Conservation (phyloP, 305 asterid species). For the Andrographis paniculata region DNA sequence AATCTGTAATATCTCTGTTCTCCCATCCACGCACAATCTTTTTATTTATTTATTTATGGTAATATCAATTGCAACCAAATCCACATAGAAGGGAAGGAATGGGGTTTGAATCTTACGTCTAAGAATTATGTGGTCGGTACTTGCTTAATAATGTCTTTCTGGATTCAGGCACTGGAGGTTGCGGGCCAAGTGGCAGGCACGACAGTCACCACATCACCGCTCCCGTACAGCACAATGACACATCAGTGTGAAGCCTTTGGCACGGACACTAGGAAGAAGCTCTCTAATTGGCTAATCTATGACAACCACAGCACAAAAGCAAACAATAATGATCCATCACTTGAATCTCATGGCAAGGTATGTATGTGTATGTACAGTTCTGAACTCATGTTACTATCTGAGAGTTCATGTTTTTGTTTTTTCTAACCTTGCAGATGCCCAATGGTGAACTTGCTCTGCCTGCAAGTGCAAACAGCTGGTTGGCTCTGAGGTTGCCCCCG, state of each 20-base stretch:
- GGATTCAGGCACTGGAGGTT: conserved; percentile 94
- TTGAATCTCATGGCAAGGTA: conserved; percentile 30
- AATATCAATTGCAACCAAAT: too few relatives aligned
- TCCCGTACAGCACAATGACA: conserved; percentile 81
- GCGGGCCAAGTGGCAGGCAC: conserved; percentile 99
- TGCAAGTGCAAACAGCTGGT: conserved; percentile 42
- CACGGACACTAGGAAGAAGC: conserved; percentile 82
- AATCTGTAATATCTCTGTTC: conserved; percentile 50
- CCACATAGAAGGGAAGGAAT: too few relatives aligned
- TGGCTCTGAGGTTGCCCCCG: conserved; percentile 86
- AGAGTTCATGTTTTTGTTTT: too few relatives aligned
- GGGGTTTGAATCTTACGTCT: too few relatives aligned
- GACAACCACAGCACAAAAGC: conserved; percentile 36
- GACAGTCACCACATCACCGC: conserved; percentile 81
- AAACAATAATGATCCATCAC: too few relatives aligned
- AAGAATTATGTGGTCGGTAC: too few relatives aligned
- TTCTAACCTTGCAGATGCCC: conserved; percentile 29
- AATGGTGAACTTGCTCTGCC: conserved; percentile 26
- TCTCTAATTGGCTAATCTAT: conserved; percentile 71
- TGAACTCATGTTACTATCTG: too few relatives aligned
- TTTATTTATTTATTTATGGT: too few relatives aligned
- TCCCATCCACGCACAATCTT: background rate
- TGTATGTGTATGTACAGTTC: too few relatives aligned
- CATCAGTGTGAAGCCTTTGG: conserved; percentile 90
- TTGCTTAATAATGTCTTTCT: too few relatives aligned